Conservation (phyloP, 2,329 filamentous ascomycete genomes). For the Zalaria obscura region DNA sequence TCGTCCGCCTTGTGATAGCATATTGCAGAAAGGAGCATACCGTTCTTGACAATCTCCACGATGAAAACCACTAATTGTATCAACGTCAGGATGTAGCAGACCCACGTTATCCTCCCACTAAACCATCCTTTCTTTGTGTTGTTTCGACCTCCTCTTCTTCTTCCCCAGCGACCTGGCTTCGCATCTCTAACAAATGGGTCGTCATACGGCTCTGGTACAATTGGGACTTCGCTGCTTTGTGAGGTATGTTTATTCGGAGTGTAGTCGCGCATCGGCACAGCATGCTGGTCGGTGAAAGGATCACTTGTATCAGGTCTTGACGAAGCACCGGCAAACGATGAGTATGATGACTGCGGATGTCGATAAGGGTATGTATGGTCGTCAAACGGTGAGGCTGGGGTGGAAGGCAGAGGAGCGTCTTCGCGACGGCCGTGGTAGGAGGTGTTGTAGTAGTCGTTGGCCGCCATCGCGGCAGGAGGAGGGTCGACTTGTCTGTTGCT, state of each 20-base stretch:
- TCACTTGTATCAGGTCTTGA: conserved; percentile 24
- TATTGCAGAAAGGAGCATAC: conserved; percentile 33
- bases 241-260: conserved; percentile 23
- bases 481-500: too few species aligned
- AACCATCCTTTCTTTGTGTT: conserved; percentile 28
- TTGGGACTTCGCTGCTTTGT: conserved; percentile 19
- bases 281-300: conserved; percentile 33
- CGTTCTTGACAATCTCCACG: conserved; percentile 71
- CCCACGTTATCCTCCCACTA: conserved; percentile 52
- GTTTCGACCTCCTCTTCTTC: conserved; percentile 8
- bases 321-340: conserved; percentile 35
- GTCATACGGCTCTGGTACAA: conserved; percentile 24
- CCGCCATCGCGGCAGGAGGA: conserved; percentile 23
- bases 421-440: conserved; percentile 25
- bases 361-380: conserved; percentile 8
- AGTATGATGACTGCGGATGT: conserved; percentile 36
- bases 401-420: conserved; percentile 22
- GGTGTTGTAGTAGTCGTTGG: conserved; percentile 48
- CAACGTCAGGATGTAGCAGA: conserved; percentile 66
- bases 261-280: conserved; percentile 29
- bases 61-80: conserved; percentile 79
- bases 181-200: conserved; percentile 23
- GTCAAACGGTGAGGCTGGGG: conserved; percentile 7
- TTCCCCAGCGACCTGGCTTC: conserved; percentile 11
- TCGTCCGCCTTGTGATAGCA: neutral